A percentile compares a stretch with the other conserved stretches of the same genome.
Conservation (phyloP, 2,329 filamentous ascomycete genomes). For the Trichoderma simmonsii region DNA sequence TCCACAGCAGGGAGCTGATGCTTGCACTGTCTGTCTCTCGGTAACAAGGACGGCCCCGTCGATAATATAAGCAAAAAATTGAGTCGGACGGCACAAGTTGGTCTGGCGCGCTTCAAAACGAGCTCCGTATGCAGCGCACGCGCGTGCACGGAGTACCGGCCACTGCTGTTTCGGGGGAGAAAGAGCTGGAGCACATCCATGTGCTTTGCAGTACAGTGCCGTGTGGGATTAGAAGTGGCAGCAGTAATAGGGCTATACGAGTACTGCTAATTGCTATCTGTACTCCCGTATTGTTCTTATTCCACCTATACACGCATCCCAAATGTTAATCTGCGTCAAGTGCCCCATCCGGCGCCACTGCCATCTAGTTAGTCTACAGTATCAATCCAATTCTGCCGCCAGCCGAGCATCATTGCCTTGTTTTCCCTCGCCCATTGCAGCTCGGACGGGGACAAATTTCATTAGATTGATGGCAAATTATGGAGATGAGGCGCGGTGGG, state of each 20-base stretch:
- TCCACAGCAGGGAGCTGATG: not conserved
- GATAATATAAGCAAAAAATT: not conserved
- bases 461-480: constrained; percentile 8
- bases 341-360: not conserved
- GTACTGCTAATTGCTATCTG: not conserved
- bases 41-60: not conserved
- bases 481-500: constrained; percentile 15
- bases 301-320: not conserved
- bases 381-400: not conserved
- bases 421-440: not conserved
- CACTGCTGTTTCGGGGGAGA: too few species aligned
- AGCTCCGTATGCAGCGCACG: not conserved
- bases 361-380: not conserved
- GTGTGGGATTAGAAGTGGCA: not conserved
- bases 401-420: not conserved
- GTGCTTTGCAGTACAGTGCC: not conserved
- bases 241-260: not conserved
- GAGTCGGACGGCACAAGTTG: not conserved
- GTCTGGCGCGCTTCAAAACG: not conserved
- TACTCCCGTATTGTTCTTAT: not conserved
- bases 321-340: not conserved
- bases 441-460: not conserved
- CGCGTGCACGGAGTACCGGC: not conserved
- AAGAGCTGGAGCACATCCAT: too few species aligned
- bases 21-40: not conserved